Percentiles rank a stretch among this genome's conserved stretches.
phyloP scores from a whole-genome alignment of 495 filamentous ascomycete genomes.

The Pyronema domesticum region DNA sequence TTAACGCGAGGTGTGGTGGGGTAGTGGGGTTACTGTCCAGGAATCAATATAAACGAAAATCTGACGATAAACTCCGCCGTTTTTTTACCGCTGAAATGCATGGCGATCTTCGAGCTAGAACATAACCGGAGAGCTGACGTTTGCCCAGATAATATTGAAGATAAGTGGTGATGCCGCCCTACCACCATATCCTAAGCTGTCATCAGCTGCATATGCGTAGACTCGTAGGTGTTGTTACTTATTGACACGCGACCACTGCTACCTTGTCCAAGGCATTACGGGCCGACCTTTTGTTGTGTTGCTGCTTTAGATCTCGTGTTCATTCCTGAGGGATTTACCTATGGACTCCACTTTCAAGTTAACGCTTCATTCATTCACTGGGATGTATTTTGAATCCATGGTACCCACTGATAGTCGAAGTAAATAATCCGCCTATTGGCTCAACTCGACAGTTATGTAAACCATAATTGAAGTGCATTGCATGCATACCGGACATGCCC shows the following conservation, averaged over 20 bases:
- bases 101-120: background rate
- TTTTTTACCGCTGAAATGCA: background rate
- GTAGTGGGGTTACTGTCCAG: background rate
- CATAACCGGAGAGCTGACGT: background rate
- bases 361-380: background rate
- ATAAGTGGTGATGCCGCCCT: background rate
- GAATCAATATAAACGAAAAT: background rate
- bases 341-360: background rate
- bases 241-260: too few species aligned
- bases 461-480: background rate
- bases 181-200: background rate
- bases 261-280: too few species aligned
- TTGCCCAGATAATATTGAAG: background rate
- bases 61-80: background rate
- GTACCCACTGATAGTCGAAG: background rate
- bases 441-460: background rate
- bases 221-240: too few species aligned
- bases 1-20: background rate
- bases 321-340: background rate
- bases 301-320: too few species aligned
- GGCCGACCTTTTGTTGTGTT: too few species aligned
- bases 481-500: background rate
- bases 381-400: background rate
- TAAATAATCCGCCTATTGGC: background rate
- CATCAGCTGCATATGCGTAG: background rate